phyloP scores from a whole-genome alignment of 1,139 yeast species.

The Williopsis jadinii region DNA sequence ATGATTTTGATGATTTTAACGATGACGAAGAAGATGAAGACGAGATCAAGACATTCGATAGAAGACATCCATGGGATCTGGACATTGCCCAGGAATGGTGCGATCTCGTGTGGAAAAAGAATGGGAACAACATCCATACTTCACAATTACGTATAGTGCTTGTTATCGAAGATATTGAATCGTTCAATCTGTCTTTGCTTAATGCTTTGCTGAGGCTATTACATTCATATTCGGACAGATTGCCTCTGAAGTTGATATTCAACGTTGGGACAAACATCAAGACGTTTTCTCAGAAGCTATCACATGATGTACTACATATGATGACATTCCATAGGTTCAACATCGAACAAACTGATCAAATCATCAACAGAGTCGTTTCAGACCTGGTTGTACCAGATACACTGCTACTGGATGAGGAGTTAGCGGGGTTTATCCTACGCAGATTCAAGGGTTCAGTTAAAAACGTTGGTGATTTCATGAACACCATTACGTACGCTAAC shows the following conservation, averaged over 20 bases:
- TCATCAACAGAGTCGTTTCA: conserved; percentile 18
- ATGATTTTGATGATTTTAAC: conserved; percentile 1
- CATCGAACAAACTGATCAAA: conserved; percentile 19
- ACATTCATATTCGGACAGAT: conserved; percentile 10
- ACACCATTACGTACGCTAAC: conserved; percentile 41
- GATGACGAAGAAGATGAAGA: conserved; percentile 14
- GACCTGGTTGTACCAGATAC: conserved; percentile 16
- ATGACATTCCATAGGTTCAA: conserved; percentile 14
- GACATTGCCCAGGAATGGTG: conserved; percentile 23
- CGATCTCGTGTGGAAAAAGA: conserved; percentile 2
- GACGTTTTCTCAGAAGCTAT: conserved; percentile 13
- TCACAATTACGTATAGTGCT: conserved; percentile 18
- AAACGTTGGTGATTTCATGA: conserved; percentile 28
- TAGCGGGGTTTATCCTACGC: conserved; percentile 13
- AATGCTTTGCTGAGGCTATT: conserved; percentile 16
- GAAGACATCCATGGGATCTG: conserved; percentile 21
- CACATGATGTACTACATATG: conserved; percentile 10
- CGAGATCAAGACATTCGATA: conserved; percentile 13
- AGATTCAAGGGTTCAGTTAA: conserved; percentile 16
- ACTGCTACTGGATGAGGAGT: conserved; percentile 17
- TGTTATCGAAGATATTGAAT: conserved; percentile 22
- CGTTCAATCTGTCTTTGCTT: conserved; percentile 17
- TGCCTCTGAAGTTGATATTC: conserved; percentile 22
- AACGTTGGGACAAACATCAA: conserved; percentile 18
- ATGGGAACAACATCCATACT: conserved; percentile 2